phyloP scores from a whole-genome alignment of 768 basidiomycete species.

The Dacryopinax spathularia region DNA sequence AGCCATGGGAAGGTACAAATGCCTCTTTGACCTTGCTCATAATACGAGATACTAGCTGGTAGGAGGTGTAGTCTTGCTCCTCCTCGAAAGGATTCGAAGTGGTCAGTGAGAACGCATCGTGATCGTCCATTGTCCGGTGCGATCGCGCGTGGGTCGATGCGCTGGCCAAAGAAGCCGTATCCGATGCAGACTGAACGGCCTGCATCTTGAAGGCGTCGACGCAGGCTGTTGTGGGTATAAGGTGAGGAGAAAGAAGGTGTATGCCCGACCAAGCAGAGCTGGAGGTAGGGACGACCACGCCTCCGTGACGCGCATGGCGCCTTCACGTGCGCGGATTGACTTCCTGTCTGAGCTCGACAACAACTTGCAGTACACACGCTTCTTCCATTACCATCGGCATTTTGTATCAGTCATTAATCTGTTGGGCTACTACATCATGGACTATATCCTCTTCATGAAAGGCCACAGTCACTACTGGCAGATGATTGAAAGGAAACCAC shows the following conservation, averaged over 20 bases:
- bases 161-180: neutral
- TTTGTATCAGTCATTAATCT: no score
- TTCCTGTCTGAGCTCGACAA: no score
- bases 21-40: slow-evolving; percentile 72
- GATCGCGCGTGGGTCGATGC: neutral
- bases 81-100: slow-evolving; percentile 89
- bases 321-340: neutral
- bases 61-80: slow-evolving; percentile 76
- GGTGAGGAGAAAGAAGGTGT: neutral
- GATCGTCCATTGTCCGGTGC: neutral
- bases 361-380: no score
- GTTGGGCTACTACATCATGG: no score
- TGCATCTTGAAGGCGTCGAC: neutral
- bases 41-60: slow-evolving; percentile 66
- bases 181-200: neutral
- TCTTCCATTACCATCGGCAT: no score
- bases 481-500: no score
- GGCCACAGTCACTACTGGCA: no score
- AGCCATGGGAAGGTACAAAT: slow-evolving; percentile 50
- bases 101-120: slow-evolving; percentile 33
- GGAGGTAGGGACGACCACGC: neutral
- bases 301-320: neutral
- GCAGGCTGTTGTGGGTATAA: neutral
- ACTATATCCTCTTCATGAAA: no score
- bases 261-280: neutral